phyloP scores from a whole-genome alignment of 306 rosid species.

The Luffa acutangula region DNA sequence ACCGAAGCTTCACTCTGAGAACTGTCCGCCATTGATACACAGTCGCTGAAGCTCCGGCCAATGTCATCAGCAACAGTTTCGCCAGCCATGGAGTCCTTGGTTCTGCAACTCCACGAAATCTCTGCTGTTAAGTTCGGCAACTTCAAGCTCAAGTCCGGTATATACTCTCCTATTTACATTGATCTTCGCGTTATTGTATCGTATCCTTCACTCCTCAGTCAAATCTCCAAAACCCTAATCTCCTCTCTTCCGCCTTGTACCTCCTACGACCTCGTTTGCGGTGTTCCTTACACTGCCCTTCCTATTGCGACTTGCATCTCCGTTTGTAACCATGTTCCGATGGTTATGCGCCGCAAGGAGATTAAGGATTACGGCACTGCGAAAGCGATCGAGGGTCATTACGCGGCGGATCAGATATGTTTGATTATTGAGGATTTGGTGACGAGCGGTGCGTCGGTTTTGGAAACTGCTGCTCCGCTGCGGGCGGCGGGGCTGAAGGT shows the following conservation, averaged over 20 bases:
- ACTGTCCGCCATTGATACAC: not conserved
- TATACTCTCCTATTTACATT: conserved; percentile 76
- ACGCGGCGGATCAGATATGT: conserved; percentile 42
- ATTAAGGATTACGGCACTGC: conserved; percentile 84
- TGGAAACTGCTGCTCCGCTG: conserved; percentile 70
- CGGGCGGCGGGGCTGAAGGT: conserved; percentile 68
- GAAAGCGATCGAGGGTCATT: conserved; percentile 71
- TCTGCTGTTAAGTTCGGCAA: conserved; percentile 86
- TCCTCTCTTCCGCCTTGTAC: conserved; percentile 47
- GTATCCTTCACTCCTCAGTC: conserved; percentile 60
- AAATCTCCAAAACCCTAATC: conserved; percentile 66
- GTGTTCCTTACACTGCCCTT: conserved; percentile 87
- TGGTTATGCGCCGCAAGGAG: conserved; percentile 96
- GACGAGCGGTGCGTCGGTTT: conserved; percentile 71
- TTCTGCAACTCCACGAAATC: conserved; percentile 72
- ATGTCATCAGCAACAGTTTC: conserved; percentile 13
- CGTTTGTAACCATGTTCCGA: conserved; percentile 38
- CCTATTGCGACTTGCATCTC: conserved; percentile 82
- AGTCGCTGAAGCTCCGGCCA: not conserved
- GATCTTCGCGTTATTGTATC: conserved; percentile 89
- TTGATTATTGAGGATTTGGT: conserved; percentile 78
- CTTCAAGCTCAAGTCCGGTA: conserved; percentile 92
- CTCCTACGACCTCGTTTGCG: conserved; percentile 55
- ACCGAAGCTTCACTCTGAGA: not conserved
- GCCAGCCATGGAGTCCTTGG: conserved; percentile 49